A percentile compares a stretch with the other conserved stretches of the same genome.
Conservation (phyloP, 805 yeast genomes). For the Wickerhamomyces strasburgensis region DNA sequence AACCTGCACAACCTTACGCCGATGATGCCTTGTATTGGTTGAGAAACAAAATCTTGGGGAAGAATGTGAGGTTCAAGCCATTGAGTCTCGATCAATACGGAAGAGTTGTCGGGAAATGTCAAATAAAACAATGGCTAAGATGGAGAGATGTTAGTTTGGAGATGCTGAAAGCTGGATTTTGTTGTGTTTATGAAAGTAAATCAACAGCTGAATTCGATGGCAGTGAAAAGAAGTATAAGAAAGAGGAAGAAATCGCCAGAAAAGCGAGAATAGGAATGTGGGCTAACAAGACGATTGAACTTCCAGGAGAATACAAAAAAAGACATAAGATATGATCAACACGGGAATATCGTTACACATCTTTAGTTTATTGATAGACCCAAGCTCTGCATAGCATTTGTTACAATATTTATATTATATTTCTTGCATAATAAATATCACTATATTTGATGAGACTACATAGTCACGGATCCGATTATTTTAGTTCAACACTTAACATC, state of each 20-base stretch:
- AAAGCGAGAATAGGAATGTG: conserved; percentile 61
- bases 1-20: conserved; percentile 82
- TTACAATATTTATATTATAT: no score
- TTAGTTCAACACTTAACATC: conserved; percentile 60
- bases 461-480: neutral
- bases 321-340: conserved; percentile 21
- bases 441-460: neutral
- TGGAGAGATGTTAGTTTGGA: conserved; percentile 78
- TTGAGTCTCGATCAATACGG: conserved; percentile 82
- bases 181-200: conserved; percentile 82
- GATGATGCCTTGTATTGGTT: conserved; percentile 85
- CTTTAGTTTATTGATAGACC: no score
- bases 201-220: conserved; percentile 84
- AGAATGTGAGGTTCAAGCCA: conserved; percentile 70
- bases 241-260: conserved; percentile 59
- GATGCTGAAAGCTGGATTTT: conserved; percentile 81
- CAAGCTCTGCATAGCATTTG: no score
- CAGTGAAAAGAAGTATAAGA: conserved; percentile 52
- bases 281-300: conserved; percentile 46
- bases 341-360: no score
- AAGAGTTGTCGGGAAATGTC: conserved; percentile 71
- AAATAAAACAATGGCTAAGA: conserved; percentile 57
- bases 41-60: conserved; percentile 56
- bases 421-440: no score
- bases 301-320: conserved; percentile 80